Evolutionary conservation across 257 asterid species (phyloP).

Genomic region (Jacaranda copaia): DNA sequence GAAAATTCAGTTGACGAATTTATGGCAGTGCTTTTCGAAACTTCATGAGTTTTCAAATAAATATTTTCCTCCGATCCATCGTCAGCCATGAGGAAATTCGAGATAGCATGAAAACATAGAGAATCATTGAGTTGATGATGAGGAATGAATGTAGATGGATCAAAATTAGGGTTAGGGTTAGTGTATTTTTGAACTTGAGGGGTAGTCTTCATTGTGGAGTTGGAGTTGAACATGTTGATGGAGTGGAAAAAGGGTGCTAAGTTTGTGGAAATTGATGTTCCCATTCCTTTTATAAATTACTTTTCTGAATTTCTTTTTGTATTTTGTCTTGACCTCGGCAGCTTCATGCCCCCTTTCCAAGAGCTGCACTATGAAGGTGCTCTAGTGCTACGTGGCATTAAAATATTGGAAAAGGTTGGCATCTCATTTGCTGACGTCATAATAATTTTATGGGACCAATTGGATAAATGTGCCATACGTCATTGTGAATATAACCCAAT

Average conservation of each 20-base stretch:
- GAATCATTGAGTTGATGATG: not conserved
- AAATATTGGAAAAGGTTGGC: not conserved
- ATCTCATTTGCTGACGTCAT: slow-evolving; percentile 5
- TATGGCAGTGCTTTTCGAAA: not conserved
- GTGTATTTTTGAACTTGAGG: slow-evolving; percentile 7
- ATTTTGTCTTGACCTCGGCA: slow-evolving; percentile 4
- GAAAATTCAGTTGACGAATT: not conserved
- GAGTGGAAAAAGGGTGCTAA: slow-evolving; percentile 3
- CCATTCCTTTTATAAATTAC: no score
- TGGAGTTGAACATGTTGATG: slow-evolving; percentile 9
- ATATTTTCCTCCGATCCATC: not conserved
- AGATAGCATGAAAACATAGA: slow-evolving; percentile 3
- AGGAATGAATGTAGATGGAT: not conserved
- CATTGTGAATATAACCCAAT: not conserved
- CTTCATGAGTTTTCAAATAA: not conserved
- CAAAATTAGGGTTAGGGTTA: slow-evolving; percentile 40
- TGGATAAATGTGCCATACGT: not conserved
- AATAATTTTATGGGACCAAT: not conserved
- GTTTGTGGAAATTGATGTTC: not conserved
- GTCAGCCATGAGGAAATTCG: slow-evolving; percentile 27
- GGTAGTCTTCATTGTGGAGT: slow-evolving; percentile 11
- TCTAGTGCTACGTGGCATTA: slow-evolving; percentile 13
- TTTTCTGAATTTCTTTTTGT: not conserved
- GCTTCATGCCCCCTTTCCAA: slow-evolving; percentile 37
- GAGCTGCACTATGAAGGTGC: slow-evolving; percentile 36